Evolutionary conservation across 2,329 filamentous ascomycete species (phyloP).

Genomic region (Monosporascus sp.): DNA sequence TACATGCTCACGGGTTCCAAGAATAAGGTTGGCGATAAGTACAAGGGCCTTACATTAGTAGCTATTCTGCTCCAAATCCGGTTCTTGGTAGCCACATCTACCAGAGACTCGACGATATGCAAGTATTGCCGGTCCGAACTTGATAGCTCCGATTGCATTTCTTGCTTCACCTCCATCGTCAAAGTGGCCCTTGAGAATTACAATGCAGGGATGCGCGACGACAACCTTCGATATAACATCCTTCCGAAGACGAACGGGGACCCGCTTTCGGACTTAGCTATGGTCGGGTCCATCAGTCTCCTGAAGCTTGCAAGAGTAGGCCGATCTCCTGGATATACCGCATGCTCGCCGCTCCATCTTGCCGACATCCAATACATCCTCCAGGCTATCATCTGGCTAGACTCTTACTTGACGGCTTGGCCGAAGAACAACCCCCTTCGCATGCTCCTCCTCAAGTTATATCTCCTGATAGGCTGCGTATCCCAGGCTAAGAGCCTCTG

Average conservation of each 20-base stretch:
- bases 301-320: slow-evolving; percentile 16
- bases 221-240: slow-evolving; percentile 4
- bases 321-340: no score
- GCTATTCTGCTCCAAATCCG: slow-evolving; percentile 11
- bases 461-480: slow-evolving; percentile 45
- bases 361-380: slow-evolving; percentile 32
- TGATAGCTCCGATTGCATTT: slow-evolving; percentile 8
- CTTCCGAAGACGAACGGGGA: slow-evolving; percentile 12
- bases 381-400: slow-evolving; percentile 44
- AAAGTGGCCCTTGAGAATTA: slow-evolving; percentile 15
- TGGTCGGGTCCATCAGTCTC: slow-evolving; percentile 22
- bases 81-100: slow-evolving; percentile 13
- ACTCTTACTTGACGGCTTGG: slow-evolving; percentile 37
- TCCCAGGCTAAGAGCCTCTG: slow-evolving; percentile 43
- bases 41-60: slow-evolving; percentile 7
- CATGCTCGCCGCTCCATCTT: slow-evolving; percentile 13
- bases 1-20: slow-evolving; percentile 4
- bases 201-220: slow-evolving; percentile 10
- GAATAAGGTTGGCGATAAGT: slow-evolving; percentile 3
- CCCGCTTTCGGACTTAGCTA: slow-evolving; percentile 17
- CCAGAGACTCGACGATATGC: slow-evolving; percentile 6
- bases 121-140: slow-evolving; percentile 5
- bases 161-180: slow-evolving; percentile 18
- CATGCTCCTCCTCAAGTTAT: slow-evolving; percentile 46
- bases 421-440: slow-evolving; percentile 42